Conservation (phyloP, 2,329 filamentous ascomycete species). For the Colletotrichum chrysophilum region DNA sequence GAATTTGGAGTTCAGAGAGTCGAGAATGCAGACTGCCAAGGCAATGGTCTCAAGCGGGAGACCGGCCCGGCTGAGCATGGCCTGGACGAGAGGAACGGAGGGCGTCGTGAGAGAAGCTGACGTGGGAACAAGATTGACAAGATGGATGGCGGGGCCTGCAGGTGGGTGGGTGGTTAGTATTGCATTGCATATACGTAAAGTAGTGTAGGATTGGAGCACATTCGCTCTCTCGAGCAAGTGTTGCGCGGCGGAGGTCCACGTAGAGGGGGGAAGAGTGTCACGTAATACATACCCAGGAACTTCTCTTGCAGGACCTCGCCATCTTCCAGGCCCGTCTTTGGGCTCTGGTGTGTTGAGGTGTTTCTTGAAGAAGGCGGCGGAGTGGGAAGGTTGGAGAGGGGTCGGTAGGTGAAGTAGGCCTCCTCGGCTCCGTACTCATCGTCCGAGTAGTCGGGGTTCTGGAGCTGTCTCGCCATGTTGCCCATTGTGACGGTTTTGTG, state of each 20-base stretch:
- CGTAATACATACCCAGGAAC: slow-evolving; percentile 39
- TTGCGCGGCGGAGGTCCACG: neutral
- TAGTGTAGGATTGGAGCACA: slow-evolving; percentile 26
- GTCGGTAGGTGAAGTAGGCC: slow-evolving; percentile 69
- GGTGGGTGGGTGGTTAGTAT: slow-evolving; percentile 14
- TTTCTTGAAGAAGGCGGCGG: slow-evolving; percentile 62
- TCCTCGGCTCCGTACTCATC: slow-evolving; percentile 56
- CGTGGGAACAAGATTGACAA: slow-evolving; percentile 70
- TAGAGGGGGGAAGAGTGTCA: neutral
- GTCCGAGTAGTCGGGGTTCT: slow-evolving; percentile 31
- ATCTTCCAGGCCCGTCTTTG: slow-evolving; percentile 46
- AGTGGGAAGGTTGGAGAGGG: slow-evolving; percentile 71
- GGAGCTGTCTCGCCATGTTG: slow-evolving; percentile 19
- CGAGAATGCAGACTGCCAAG: slow-evolving; percentile 69
- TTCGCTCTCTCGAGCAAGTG: neutral
- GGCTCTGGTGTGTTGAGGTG: slow-evolving; percentile 48
- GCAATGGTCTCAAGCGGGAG: slow-evolving; percentile 67
- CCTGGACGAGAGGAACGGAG: slow-evolving; percentile 64
- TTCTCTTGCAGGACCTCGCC: slow-evolving; percentile 46
- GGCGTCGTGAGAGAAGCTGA: slow-evolving; percentile 64
- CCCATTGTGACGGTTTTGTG: slow-evolving; percentile 15
- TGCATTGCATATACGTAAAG: slow-evolving; percentile 5
- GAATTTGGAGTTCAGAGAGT: slow-evolving; percentile 68
- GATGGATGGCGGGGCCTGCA: slow-evolving; percentile 68
- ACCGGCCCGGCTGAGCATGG: slow-evolving; percentile 61